Evolutionary conservation across 305 asterid genomes (phyloP), one percentile per base, ranked within the genome.

Genomic region (Coffea humblotiana): DNA sequence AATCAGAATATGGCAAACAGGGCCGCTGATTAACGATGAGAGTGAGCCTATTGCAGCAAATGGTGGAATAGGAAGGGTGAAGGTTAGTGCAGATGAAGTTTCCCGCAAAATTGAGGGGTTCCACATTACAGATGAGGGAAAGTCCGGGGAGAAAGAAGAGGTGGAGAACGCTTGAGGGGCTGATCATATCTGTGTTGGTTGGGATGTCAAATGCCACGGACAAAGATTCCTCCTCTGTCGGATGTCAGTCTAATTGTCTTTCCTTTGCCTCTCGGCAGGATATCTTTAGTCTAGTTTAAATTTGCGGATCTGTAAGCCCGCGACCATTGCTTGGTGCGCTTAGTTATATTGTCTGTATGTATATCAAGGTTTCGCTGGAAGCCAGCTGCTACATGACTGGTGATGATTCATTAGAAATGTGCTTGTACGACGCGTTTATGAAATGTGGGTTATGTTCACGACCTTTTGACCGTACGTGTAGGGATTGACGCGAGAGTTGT

Each of bases 1-100:
- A 21, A 78, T 86, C 68, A 72, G 85, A 79, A 83, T 83, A 67
- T 86, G 89, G 89, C 85, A 81, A 73, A 83, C 87, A 19, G 83
- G 88, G 48, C 82, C 85, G 10, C 48, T 80, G 54, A 82, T 79
- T n/a, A 77, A 77, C 18, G 82, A 85, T 74, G 86, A 82, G 35
- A 58, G 43, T 48, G 86, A 85, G 63, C 51, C 66, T 15, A 52
- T 74, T 67, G 69, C 80, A 56, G 49, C 70, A 49, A 76, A 79
- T 14, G 86, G 83, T 51, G 32, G 76, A 37, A 73, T 63, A 1
- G 81, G 71, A 43, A 83, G 82, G 71, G 76, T 77, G 77, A 85
- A 85, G 77, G 84, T 75, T 19, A 71, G 48, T 40, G 83, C 79
- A 43, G 86, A 82, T 54, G 88, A 83, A 27, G 86, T 82, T 68